Base-by-base conservation (phyloP, 2,329 filamentous ascomycete genomes). In the Colletotrichum sp. region DNA sequence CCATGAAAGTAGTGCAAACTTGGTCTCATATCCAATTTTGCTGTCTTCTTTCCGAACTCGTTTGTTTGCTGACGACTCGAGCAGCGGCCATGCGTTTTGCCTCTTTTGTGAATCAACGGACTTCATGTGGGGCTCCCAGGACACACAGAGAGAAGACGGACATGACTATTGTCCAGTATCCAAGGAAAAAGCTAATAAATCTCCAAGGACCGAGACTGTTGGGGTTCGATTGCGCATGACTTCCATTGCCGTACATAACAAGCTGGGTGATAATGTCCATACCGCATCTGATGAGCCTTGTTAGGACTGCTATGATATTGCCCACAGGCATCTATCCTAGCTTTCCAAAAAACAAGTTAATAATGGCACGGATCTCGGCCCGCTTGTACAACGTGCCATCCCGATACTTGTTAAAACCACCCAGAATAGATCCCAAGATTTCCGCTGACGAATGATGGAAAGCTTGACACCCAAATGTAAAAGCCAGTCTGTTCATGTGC, bases 1-100 rank as follows among this genome's bases (percentile, higher is more conserved):
- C 52, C 0, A 0, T 4, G 22, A 57, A 57, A 3, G 12, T 57
- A 22, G 52, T 57, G 0, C 6, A 0, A 0, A 57, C 22, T 16
- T 57, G 52, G 0, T 27, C 25, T 2, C 52, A 57, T 57, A 0
- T 1, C 52, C 52, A 57, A 13, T 57, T 57, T 3, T 44, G 39
- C 8, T 44, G 52, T 16, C 22, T 27, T 2, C 52, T 57, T 27
- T 57, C 52, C 1, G 52, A 57, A 8, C 52, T 1, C 0, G 6
- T 57, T 5, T 16, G 52, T 12, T 27, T 57, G 12, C n/a, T 22
- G 12, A 57, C 22, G 12, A 57, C 52, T 25, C 12, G 3, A 3
- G 52, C 52, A 27, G 52, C 22, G 11, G 52, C 52, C 52, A 16
- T 57, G 3, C 12, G 52, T 0, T 57, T 8, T 15, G 1, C 49